Conservation (phyloP, 2,329 filamentous ascomycete species). For the Colletotrichum paranaense region DNA sequence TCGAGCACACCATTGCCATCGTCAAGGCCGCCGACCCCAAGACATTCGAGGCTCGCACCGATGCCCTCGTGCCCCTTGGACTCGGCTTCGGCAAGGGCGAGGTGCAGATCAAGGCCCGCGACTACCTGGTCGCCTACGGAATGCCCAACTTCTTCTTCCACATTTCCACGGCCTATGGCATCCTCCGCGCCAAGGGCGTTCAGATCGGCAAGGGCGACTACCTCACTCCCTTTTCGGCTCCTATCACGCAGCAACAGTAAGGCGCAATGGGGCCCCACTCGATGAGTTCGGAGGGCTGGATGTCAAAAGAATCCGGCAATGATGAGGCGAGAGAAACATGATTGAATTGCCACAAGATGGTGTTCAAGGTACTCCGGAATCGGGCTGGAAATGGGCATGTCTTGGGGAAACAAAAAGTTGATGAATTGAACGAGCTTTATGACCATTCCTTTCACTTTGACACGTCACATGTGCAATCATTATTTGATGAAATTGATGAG, state of each 20-base stretch:
- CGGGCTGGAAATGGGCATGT: background rate
- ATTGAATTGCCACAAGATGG: slow-evolving; percentile 14
- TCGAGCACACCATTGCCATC: slow-evolving; percentile 42
- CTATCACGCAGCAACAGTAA: slow-evolving; percentile 23
- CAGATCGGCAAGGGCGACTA: slow-evolving; percentile 69
- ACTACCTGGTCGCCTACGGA: slow-evolving; percentile 56
- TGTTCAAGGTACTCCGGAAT: background rate
- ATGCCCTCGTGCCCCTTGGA: slow-evolving; percentile 40
- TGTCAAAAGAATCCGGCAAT: no score
- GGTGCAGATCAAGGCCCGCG: slow-evolving; percentile 44
- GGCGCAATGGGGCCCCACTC: background rate
- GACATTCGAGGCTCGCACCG: slow-evolving; percentile 38
- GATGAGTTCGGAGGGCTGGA: no score
- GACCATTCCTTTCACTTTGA: background rate
- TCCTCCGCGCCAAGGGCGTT: slow-evolving; percentile 67
- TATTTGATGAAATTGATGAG: no score
- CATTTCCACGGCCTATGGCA: slow-evolving; percentile 63
- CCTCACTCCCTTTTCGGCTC: slow-evolving; percentile 42
- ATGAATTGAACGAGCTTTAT: slow-evolving; percentile 1
- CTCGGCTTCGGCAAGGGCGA: slow-evolving; percentile 39
- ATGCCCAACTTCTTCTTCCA: slow-evolving; percentile 74
- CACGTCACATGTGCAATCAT: no score
- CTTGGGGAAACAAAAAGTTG: background rate
- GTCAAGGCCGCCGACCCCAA: slow-evolving; percentile 44
- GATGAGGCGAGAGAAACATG: slow-evolving; percentile 7